phyloP scores from a whole-genome alignment of 2,329 filamentous ascomycete genomes.

The Raffaelea ambrosiae region DNA sequence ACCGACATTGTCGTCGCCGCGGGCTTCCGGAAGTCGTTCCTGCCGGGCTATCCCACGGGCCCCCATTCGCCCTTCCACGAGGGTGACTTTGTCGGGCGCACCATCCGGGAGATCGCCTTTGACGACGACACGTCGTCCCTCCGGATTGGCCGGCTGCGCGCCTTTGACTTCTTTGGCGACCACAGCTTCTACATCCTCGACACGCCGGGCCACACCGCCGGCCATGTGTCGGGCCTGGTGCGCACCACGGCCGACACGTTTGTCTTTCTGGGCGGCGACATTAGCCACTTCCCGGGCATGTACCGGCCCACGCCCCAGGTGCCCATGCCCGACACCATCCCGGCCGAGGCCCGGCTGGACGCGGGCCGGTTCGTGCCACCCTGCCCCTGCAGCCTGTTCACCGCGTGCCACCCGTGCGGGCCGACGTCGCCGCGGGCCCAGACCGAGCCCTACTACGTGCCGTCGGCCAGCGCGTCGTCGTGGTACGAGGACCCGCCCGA shows the following conservation, averaged over 20 bases:
- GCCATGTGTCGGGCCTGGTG: conserved; percentile 27
- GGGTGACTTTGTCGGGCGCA: conserved; percentile 7
- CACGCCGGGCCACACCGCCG: conserved; percentile 14
- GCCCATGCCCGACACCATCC: conserved; percentile 25
- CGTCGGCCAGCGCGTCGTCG: background rate
- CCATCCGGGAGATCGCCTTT: conserved; percentile 15
- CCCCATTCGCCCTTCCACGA: conserved; percentile 11
- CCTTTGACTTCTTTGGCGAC: conserved; percentile 17
- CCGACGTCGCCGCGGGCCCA: background rate
- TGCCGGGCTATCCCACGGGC: conserved; percentile 14
- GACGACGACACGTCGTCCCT: background rate
- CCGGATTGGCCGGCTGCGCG: conserved; percentile 17
- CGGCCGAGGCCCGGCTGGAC: conserved; percentile 23
- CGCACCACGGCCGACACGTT: conserved; percentile 26
- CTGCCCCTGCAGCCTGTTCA: conserved; percentile 1
- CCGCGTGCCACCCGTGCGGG: background rate
- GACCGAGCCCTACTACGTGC: background rate
- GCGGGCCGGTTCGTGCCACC: background rate
- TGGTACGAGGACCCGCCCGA: background rate
- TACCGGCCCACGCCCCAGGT: conserved; percentile 25
- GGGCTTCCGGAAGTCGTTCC: conserved; percentile 12
- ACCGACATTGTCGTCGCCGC: conserved; percentile 16
- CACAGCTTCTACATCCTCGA: conserved; percentile 17
- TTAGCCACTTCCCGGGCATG: conserved; percentile 29
- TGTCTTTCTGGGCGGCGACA: conserved; percentile 33